Conservation (phyloP, 23 red algal species). For the Chondrus crispus region DNA sequence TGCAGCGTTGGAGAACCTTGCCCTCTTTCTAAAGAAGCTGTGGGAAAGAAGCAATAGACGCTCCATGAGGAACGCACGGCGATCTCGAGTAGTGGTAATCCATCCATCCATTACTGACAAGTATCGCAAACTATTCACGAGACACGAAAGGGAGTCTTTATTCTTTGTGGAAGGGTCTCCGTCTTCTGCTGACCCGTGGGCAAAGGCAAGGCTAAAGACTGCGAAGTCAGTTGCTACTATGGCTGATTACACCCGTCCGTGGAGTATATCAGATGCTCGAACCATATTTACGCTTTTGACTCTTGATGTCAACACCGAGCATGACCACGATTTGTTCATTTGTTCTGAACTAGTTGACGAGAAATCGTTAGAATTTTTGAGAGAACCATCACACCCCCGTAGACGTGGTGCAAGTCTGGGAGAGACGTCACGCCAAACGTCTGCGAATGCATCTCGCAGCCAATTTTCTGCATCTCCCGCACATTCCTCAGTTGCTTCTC, state of each 20-base stretch:
- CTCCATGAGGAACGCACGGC: neutral
- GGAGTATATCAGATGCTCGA: constrained; percentile 36
- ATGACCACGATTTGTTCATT: constrained; percentile 54
- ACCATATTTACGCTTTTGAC: constrained; percentile 53
- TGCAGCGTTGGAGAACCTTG: constrained; percentile 4
- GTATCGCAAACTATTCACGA: constrained; percentile 12
- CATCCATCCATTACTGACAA: constrained; percentile 29
- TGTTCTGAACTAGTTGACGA: constrained; percentile 67
- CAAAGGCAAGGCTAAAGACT: constrained; percentile 6
- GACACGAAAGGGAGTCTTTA: neutral
- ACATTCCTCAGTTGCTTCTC: neutral
- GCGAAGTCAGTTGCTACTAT: constrained; percentile 51
- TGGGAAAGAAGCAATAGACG: constrained; percentile 31
- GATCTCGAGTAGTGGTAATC: constrained; percentile 29
- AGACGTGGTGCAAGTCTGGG: constrained; percentile 32
- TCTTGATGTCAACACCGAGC: constrained; percentile 43
- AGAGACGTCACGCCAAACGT: neutral
- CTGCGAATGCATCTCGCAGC: neutral
- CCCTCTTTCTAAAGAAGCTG: constrained; percentile 31
- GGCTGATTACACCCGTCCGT: constrained; percentile 37
- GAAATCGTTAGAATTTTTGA: constrained; percentile 46
- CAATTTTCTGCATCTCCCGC: neutral
- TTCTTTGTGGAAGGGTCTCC: constrained; percentile 47
- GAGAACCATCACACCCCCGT: constrained; percentile 57
- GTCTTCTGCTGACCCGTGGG: constrained; percentile 42